phyloP scores from a whole-genome alignment of 1,284 basidiomycete genomes.

The Neolentinus lepideus region DNA sequence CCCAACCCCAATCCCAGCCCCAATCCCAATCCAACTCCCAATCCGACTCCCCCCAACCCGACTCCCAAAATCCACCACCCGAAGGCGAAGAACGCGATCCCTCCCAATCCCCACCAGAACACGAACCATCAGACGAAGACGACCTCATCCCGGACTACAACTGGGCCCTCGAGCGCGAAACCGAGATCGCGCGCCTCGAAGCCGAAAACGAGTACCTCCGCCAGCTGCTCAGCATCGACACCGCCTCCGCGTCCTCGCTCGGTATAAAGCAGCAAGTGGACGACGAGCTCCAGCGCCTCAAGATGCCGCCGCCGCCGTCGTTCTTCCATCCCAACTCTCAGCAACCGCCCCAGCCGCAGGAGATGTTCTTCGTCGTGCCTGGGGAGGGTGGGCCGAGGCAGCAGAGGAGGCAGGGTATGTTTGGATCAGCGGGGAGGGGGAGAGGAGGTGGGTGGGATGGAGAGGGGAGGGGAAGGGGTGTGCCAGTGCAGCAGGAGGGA shows the following conservation, averaged over 20 bases:
- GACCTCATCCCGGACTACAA: conserved; percentile 27
- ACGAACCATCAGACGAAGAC: conserved; percentile 13
- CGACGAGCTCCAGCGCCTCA: conserved; percentile 20
- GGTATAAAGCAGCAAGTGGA: conserved; percentile 28
- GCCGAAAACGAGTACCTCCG: conserved; percentile 78
- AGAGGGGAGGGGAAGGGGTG: conserved; percentile 10
- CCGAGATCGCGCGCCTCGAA: conserved; percentile 73
- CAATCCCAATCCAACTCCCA: conserved; percentile 43
- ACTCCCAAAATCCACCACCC: conserved; percentile 69
- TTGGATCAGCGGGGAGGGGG: conserved; percentile 22
- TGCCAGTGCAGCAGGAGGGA: conserved; percentile 8
- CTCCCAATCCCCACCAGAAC: conserved; percentile 25
- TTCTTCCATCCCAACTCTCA: neutral
- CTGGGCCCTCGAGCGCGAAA: conserved; percentile 81
- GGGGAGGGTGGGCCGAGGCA: conserved; percentile 8
- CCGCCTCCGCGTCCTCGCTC: conserved; percentile 37
- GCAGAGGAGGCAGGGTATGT: conserved; percentile 12
- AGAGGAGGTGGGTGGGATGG: conserved; percentile 21
- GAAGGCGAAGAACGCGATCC: conserved; percentile 53
- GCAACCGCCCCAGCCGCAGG: neutral
- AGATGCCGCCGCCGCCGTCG: neutral
- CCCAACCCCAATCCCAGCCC: conserved; percentile 28
- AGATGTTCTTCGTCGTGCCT: neutral
- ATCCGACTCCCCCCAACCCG: conserved; percentile 62
- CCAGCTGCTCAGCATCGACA: conserved; percentile 66